Evolutionary conservation across 441 rosid species (phyloP).

Genomic region (Monsonia emarginata): DNA sequence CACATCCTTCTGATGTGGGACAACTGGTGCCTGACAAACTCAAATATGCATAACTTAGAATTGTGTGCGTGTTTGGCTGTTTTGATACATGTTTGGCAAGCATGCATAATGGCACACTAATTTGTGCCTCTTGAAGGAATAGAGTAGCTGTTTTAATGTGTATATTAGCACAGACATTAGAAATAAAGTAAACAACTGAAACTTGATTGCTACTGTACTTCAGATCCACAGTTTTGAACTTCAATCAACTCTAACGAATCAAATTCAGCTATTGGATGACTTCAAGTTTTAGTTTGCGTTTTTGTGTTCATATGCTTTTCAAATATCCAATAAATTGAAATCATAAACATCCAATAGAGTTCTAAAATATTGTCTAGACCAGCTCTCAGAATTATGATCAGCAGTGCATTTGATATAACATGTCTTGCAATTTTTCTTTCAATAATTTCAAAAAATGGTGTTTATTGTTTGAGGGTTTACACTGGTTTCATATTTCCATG

Average conservation of each 20-base stretch:
- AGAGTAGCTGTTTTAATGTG: neutral
- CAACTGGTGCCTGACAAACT: neutral
- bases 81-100: neutral
- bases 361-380: neutral
- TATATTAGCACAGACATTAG: neutral
- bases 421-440: neutral
- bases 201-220: neutral
- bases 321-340: neutral
- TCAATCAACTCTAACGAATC: neutral
- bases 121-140: neutral
- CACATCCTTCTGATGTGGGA: too few relatives aligned
- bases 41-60: neutral
- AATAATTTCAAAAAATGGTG: neutral
- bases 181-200: neutral
- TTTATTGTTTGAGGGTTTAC: constrained; percentile 4
- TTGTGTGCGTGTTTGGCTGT: neutral
- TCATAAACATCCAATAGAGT: neutral
- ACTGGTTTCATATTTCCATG: constrained; percentile 15
- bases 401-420: neutral
- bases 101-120: neutral
- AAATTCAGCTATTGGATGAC: neutral
- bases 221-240: neutral
- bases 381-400: neutral
- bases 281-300: neutral
- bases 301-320: neutral